Evolutionary conservation across 1,284 basidiomycete species (phyloP).

Genomic region (Puccinia brachypodii): DNA sequence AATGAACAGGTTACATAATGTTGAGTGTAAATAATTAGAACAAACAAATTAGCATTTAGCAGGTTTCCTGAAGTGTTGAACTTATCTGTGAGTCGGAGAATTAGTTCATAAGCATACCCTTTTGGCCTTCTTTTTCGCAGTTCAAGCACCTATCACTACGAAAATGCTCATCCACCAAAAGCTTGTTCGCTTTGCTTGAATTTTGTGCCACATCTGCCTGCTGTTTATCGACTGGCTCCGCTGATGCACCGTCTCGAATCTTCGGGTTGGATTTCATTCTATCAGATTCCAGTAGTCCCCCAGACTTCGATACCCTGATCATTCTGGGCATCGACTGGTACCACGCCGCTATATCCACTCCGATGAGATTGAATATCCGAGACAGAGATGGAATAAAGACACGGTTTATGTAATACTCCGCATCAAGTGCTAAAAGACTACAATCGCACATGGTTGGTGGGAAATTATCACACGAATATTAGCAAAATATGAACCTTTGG

Average conservation of each 20-base stretch:
- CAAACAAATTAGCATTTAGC: slow-evolving; percentile 54
- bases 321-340: slow-evolving; percentile 80
- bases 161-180: slow-evolving; percentile 52
- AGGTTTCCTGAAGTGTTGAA: slow-evolving; percentile 53
- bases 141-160: slow-evolving; percentile 51
- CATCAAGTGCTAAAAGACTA: slow-evolving; percentile 71
- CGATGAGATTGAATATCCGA: slow-evolving; percentile 86
- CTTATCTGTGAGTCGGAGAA: neutral
- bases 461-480: slow-evolving; percentile 9
- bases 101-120: slow-evolving; percentile 32
- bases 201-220: neutral
- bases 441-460: neutral
- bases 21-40: neutral
- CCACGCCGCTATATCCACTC: slow-evolving; percentile 85
- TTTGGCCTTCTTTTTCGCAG: slow-evolving; percentile 50
- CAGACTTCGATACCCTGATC: slow-evolving; percentile 44
- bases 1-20: neutral
- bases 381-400: slow-evolving; percentile 86
- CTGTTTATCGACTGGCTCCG: slow-evolving; percentile 22
- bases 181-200: slow-evolving; percentile 19
- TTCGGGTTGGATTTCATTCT: slow-evolving; percentile 10
- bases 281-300: slow-evolving; percentile 29
- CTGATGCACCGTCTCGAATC: neutral
- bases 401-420: slow-evolving; percentile 83
- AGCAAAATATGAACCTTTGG: neutral